phyloP scores from a whole-genome alignment of 2,329 filamentous ascomycete genomes.

The Fusarium sp. region DNA sequence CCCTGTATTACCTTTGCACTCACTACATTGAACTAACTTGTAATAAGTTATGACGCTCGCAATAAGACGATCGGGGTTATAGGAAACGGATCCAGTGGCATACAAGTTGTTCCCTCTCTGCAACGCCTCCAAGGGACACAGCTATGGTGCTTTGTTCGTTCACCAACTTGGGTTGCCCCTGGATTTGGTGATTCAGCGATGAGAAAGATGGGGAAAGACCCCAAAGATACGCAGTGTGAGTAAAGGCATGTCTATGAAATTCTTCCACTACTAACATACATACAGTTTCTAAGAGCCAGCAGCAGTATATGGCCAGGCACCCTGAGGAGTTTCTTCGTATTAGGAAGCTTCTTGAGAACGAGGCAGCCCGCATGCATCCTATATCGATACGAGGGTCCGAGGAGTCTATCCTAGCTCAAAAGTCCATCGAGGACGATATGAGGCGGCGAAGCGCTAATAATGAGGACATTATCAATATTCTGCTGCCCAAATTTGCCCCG shows the following conservation, averaged over 20 bases:
- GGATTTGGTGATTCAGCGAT: constrained; percentile 17
- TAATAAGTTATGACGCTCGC: neutral
- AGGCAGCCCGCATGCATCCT: constrained; percentile 2
- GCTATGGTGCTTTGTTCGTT: neutral
- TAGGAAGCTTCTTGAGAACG: constrained; percentile 16
- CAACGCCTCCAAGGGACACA: neutral
- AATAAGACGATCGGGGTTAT: neutral
- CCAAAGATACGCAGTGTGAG: constrained; percentile 18
- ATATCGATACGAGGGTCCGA: constrained; percentile 8
- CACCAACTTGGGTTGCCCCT: neutral
- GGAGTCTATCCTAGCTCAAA: neutral
- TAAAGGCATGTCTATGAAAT: neutral
- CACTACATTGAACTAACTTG: neutral
- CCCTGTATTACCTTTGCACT: neutral
- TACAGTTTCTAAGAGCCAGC: constrained; percentile 14
- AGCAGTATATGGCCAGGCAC: constrained; percentile 21
- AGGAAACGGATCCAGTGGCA: neutral
- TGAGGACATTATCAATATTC: neutral
- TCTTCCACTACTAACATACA: neutral
- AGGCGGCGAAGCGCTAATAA: neutral
- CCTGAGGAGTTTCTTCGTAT: constrained; percentile 12
- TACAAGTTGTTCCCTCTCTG: neutral
- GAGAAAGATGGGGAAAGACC: constrained; percentile 18
- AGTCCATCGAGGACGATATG: constrained; percentile 3
- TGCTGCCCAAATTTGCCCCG: constrained; percentile 18